A percentile compares a stretch with the other conserved stretches of the same genome.
Conservation (phyloP, 2,329 filamentous ascomycete species). For the Rhexocercosporidium sp. region DNA sequence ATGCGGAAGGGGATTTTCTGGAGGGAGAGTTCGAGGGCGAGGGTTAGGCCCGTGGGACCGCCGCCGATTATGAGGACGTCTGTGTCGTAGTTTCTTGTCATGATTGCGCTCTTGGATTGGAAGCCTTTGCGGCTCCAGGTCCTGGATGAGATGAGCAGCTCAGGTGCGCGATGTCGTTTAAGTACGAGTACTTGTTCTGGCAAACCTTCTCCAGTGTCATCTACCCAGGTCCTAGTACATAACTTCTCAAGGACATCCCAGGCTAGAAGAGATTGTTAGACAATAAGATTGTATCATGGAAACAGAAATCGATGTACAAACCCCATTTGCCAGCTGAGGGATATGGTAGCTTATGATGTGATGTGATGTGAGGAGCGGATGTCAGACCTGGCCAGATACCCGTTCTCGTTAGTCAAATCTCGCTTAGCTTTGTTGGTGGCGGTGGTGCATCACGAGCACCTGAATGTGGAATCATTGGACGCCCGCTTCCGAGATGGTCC, state of each 20-base stretch:
- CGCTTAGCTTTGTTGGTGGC: neutral
- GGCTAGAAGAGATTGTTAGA: too few relatives aligned
- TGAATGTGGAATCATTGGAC: neutral
- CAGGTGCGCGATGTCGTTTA: neutral
- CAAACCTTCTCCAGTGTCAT: neutral
- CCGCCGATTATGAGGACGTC: conserved; percentile 52
- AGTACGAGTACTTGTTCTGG: neutral
- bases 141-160: neutral
- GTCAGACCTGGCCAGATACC: neutral
- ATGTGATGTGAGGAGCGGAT: neutral
- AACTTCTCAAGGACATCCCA: too few relatives aligned
- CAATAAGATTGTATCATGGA: neutral
- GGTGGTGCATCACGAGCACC: neutral
- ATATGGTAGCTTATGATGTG: neutral
- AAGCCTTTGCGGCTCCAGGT: neutral
- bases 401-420: neutral
- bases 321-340: neutral
- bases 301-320: neutral
- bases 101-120: neutral
- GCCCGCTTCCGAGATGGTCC: neutral
- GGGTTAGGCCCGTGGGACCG: conserved; percentile 51
- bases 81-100: neutral
- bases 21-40: conserved; percentile 47
- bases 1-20: conserved; percentile 46
- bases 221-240: too few relatives aligned